A percentile compares a stretch with the other conserved stretches of the same genome.
These are phyloP conservation scores for Drechslerella dactyloides DNA, from an alignment of 2,329 filamentous ascomycete species.

Conservation along the genomic window DNA sequence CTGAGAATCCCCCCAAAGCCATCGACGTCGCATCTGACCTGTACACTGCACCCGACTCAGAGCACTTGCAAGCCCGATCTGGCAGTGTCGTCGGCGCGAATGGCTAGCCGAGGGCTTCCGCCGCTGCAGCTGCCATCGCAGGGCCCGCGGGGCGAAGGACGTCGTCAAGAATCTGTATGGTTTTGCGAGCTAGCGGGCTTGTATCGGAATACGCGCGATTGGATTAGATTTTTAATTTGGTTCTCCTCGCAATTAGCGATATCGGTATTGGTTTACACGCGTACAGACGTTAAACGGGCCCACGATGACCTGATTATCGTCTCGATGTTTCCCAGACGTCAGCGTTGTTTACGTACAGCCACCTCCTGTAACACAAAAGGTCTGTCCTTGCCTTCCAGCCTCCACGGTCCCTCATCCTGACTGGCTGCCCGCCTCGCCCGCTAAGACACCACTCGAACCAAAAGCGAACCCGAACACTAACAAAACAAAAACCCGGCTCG, in stretches of 20 bases:
- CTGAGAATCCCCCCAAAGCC: not conserved
- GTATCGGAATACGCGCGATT: constrained; percentile 6
- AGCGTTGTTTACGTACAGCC: not conserved
- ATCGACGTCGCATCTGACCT: not conserved
- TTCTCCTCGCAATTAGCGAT: not conserved
- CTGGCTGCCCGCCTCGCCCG: not conserved
- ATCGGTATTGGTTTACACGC: no score
- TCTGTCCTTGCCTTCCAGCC: not conserved
- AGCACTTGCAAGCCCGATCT: constrained; percentile 1
- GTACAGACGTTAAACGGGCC: no score
- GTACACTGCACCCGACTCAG: not conserved
- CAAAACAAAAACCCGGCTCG: constrained; percentile 18
- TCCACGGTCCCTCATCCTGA: not conserved
- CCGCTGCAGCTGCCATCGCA: constrained; percentile 3
- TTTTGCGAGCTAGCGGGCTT: not conserved
- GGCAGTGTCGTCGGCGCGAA: constrained; percentile 1
- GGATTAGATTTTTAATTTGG: not conserved
- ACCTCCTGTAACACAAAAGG: constrained; percentile 1
- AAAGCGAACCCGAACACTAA: constrained; percentile 11
- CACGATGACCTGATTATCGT: no score
- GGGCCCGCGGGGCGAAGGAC: constrained; percentile 6
- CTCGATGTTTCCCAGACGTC: not conserved
- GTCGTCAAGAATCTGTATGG: not conserved
- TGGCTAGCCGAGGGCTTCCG: constrained; percentile 6
- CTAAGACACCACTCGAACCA: constrained; percentile 9